These are phyloP conservation scores for Trifolium fragiferum DNA, from an alignment of 306 rosid genomes.

Conservation along the genomic window DNA sequence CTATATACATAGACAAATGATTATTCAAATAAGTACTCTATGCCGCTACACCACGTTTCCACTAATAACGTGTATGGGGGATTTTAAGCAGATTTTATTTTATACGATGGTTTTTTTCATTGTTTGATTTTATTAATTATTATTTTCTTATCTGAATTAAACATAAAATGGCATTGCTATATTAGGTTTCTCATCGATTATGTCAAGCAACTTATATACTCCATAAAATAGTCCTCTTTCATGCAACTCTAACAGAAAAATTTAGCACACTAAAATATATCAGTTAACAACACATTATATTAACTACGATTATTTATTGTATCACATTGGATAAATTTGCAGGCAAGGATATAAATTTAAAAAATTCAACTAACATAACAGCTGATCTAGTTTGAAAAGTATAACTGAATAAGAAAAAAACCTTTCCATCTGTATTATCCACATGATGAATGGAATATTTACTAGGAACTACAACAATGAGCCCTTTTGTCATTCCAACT, in stretches of 20 bases:
- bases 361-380: slow-evolving; percentile 33
- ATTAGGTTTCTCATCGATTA: slow-evolving; percentile 30
- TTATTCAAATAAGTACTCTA: slow-evolving; percentile 29
- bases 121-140: not conserved
- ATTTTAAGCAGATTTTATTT: slow-evolving; percentile 17
- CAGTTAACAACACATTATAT: slow-evolving; percentile 25
- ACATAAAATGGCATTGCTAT: slow-evolving; percentile 26
- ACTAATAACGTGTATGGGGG: not conserved
- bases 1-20: slow-evolving; percentile 11
- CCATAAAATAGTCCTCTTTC: slow-evolving; percentile 17
- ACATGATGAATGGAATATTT: slow-evolving; percentile 79
- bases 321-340: slow-evolving; percentile 22
- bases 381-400: slow-evolving; percentile 25
- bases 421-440: slow-evolving; percentile 87
- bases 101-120: not conserved
- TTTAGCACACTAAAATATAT: slow-evolving; percentile 24
- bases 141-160: slow-evolving; percentile 9
- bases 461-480: slow-evolving; percentile 71
- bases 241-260: slow-evolving; percentile 30
- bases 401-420: slow-evolving; percentile 33
- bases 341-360: slow-evolving; percentile 17
- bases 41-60: not conserved
- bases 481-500: slow-evolving; percentile 91
- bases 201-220: slow-evolving; percentile 34
- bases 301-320: not conserved